Conservation (phyloP, 1,139 yeast species). For the Geotrichum macrosporum region DNA sequence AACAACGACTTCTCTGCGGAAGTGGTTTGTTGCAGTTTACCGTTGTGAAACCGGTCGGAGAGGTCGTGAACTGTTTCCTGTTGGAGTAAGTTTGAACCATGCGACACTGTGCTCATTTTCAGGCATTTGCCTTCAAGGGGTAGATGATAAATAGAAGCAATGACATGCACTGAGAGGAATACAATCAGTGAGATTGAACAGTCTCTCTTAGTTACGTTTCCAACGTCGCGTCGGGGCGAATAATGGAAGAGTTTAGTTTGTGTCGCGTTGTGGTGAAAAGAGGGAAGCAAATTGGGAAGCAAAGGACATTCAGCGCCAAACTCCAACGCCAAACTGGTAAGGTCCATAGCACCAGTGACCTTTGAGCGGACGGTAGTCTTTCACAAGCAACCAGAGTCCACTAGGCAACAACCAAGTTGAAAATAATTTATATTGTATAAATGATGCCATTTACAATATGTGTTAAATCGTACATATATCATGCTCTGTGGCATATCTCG, state of each 20-base stretch:
- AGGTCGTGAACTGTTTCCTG: constrained; percentile 8
- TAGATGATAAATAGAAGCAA: not conserved
- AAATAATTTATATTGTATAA: too few species aligned
- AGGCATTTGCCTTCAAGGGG: constrained; percentile 6
- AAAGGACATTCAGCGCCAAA: not conserved
- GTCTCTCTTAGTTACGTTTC: not conserved
- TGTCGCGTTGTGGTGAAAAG: not conserved
- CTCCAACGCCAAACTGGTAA: not conserved
- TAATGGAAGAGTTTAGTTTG: not conserved
- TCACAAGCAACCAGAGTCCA: too few species aligned
- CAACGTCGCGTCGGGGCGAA: not conserved
- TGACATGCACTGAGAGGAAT: not conserved
- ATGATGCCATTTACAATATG: too few species aligned
- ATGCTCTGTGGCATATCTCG: too few species aligned
- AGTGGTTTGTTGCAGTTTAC: not conserved
- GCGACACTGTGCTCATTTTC: constrained; percentile 10
- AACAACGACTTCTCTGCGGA: too few species aligned
- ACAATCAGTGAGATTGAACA: not conserved
- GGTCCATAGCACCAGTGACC: not conserved
- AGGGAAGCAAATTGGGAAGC: not conserved
- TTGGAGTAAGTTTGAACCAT: constrained; percentile 6
- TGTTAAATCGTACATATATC: too few species aligned
- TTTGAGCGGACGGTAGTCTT: not conserved
- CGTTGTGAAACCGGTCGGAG: not conserved
- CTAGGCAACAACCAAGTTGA: too few species aligned